phyloP scores from a whole-genome alignment of 2,329 filamentous ascomycete genomes.

The Parascedosporium putredinis region DNA sequence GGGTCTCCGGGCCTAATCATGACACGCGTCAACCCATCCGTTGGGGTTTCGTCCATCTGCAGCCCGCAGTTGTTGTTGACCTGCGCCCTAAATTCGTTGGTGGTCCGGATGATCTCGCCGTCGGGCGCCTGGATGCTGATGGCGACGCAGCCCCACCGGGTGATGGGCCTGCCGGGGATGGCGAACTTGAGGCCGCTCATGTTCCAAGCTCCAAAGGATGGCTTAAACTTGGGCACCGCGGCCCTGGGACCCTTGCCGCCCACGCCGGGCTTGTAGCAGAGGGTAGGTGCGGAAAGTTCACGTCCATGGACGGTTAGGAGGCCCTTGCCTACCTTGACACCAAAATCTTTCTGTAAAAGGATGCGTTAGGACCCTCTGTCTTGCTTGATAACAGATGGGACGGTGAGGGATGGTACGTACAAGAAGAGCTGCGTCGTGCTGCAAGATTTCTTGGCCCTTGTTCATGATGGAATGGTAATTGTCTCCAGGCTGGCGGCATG shows the following conservation, averaged over 20 bases:
- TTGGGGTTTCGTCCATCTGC: constrained; percentile 8
- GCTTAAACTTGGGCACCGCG: constrained; percentile 15
- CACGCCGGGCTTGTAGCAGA: constrained; percentile 42
- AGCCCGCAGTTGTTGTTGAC: constrained; percentile 9
- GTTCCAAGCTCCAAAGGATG: constrained; percentile 58
- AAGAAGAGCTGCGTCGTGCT: constrained; percentile 40
- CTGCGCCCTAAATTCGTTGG: constrained; percentile 8
- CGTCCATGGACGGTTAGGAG: constrained; percentile 66
- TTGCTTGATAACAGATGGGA: constrained; percentile 12
- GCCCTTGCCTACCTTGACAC: constrained; percentile 46
- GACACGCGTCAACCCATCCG: constrained; percentile 6
- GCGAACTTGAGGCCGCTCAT: constrained; percentile 48
- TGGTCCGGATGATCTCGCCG: constrained; percentile 19
- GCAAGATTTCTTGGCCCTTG: constrained; percentile 46
- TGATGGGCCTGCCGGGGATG: constrained; percentile 33
- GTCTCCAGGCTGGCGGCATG: constrained; percentile 52
- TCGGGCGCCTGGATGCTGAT: constrained; percentile 20
- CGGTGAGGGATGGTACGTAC: constrained; percentile 18
- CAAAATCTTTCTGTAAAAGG: constrained; percentile 43
- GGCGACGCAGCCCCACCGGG: constrained; percentile 40
- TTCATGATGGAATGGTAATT: constrained; percentile 58
- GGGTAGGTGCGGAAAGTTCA: constrained; percentile 48
- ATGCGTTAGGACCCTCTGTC: too few relatives aligned
- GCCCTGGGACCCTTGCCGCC: constrained; percentile 11
- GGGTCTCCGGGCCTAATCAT: background rate